Evolutionary conservation across 306 rosid genomes (phyloP), one percentile per base, ranked within the genome.

Genomic region (Leucaena leucocephala): DNA sequence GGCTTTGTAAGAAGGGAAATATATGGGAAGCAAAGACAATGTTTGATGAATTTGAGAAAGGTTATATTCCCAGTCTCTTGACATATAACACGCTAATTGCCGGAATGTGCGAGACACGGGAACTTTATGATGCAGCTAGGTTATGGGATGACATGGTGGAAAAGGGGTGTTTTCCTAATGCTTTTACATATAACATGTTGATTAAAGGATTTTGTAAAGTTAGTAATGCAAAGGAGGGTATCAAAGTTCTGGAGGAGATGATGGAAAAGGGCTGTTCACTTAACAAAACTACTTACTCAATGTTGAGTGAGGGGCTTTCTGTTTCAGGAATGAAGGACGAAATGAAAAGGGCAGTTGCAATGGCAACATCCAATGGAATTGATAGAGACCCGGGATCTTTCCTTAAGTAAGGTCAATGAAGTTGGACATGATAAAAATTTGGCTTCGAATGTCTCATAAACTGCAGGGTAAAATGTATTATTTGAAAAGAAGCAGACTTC

Each of bases 111-210:
- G 92, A 92, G 85, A 81, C 49, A 44, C 92, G 91, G 17, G 92
- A 90, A 83, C 81, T 92, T 78, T 90, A 83, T 68, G 97, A 92
- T 84, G 97, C 94, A 0, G 96, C 90, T 36, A 87, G 86, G 84
- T 74, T 92, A 82, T 92, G 97, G 97, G 94, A 92, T 82, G 92
- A 89, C 76, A 92, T 92, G 97, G 92, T 89, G 82, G 90, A 89
- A 74, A 90, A 82, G 73, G 88, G 89, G 8, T 82, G 82, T 70
- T 19, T 57, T 34, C 96, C 92, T 16, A 92, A 85, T 84, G 86
- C 88, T 15, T 92, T 90, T 71, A 90, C 92, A 4, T 92, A 90
- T 81, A 81, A 78, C 82, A 69, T 86, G 88, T 59, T 92, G 89
- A 90, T 92, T 9, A 86, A 87, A 74, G 94, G 96, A 38, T 92